Evolutionary conservation across 1,284 basidiomycete genomes (phyloP).

Genomic region (Tilletiopsis washingtonensis): DNA sequence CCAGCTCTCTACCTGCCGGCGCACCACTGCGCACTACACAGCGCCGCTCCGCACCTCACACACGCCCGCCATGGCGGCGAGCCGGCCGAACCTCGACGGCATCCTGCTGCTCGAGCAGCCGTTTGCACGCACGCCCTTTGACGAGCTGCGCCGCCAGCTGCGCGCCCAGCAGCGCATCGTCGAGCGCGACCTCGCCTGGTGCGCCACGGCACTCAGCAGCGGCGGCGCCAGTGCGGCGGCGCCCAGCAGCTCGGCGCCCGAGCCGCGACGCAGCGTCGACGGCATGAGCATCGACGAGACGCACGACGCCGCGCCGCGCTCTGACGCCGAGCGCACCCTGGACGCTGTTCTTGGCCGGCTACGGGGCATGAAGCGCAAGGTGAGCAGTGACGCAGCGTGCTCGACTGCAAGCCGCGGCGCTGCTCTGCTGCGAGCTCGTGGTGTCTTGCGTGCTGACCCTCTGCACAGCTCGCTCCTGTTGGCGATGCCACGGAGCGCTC

Average conservation of each 20-base stretch:
- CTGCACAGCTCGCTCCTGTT: constrained; percentile 4
- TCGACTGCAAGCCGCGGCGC: constrained; percentile 7
- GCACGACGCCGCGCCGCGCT: not conserved
- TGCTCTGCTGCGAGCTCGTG: not conserved
- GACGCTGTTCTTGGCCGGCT: constrained; percentile 68
- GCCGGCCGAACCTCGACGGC: constrained; percentile 54
- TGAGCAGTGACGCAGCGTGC: constrained; percentile 45
- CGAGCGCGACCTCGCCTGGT: constrained; percentile 24
- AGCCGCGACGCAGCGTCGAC: not conserved
- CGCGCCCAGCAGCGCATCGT: constrained; percentile 35
- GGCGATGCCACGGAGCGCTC: constrained; percentile 2
- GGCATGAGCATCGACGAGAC: not conserved
- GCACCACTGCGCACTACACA: no score
- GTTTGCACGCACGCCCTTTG: constrained; percentile 60
- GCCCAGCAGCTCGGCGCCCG: not conserved
- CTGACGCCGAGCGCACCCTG: constrained; percentile 51
- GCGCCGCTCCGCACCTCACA: no score
- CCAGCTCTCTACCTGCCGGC: no score
- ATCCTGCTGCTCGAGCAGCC: constrained; percentile 80
- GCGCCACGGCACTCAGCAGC: constrained; percentile 8
- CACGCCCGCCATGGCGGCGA: no score
- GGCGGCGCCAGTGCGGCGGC: no score
- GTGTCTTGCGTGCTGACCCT: not conserved
- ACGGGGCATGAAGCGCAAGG: constrained; percentile 72
- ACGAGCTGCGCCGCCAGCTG: constrained; percentile 30